Percentiles rank a stretch among this genome's conserved stretches.
Conservation (phyloP, 208 protist genomes). For the Naegleria fowleri region DNA sequence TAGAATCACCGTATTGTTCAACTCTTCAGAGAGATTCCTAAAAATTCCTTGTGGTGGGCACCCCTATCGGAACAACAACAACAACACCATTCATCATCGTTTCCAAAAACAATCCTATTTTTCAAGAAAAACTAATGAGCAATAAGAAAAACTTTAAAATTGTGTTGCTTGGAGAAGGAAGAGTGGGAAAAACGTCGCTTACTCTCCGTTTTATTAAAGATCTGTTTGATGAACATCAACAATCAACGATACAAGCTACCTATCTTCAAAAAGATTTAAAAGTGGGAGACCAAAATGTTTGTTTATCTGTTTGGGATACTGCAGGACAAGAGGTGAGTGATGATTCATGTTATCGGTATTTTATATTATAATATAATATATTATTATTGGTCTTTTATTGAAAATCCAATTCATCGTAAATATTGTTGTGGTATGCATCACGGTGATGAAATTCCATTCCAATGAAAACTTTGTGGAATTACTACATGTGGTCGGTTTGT, state of each 20-base stretch:
- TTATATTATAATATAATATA: neutral
- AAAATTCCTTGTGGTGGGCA: too few species aligned
- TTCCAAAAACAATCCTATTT: too few species aligned
- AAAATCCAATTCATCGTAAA: neutral
- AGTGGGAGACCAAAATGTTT: neutral
- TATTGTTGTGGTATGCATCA: neutral
- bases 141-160: conserved; percentile 21
- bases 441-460: neutral
- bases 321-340: neutral
- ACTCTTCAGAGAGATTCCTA: too few species aligned
- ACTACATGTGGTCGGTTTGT: too few species aligned
- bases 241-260: conserved; percentile 10
- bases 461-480: too few species aligned
- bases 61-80: too few species aligned
- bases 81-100: too few species aligned
- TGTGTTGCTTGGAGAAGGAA: conserved; percentile 24
- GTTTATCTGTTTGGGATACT: conserved; percentile 20
- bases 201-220: conserved; percentile 18
- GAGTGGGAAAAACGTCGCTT: conserved; percentile 29
- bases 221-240: neutral
- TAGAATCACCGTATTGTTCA: too few species aligned
- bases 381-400: neutral
- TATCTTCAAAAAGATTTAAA: conserved; percentile 25
- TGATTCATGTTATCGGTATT: too few species aligned
- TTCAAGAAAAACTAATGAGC: neutral